Evolutionary conservation across 2,329 filamentous ascomycete species (phyloP).

Genomic region (Colletotrichum euphorbiae): DNA sequence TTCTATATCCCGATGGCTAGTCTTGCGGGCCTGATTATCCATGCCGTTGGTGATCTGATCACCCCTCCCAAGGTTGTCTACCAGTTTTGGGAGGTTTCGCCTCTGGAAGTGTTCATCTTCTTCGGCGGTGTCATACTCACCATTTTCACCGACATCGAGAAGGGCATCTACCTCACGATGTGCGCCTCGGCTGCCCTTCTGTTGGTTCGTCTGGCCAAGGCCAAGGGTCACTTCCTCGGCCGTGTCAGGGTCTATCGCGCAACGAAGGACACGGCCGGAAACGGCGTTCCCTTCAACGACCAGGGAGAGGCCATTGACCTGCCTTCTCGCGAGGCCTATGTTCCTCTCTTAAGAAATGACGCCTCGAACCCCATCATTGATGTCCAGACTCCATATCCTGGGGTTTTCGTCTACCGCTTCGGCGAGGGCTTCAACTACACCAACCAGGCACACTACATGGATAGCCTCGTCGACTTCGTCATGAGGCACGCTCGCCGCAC

Average conservation of each 20-base stretch:
- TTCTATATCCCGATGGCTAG: conserved; percentile 82
- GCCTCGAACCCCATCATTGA: conserved; percentile 58
- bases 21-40: conserved; percentile 82
- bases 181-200: conserved; percentile 56
- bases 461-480: conserved; percentile 54
- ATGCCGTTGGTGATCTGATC: conserved; percentile 82
- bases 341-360: conserved; percentile 56
- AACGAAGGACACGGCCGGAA: conserved; percentile 38
- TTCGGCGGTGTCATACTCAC: conserved; percentile 75
- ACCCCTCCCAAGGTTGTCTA: conserved; percentile 79
- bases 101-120: conserved; percentile 80
- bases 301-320: conserved; percentile 35
- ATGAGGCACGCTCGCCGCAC: conserved; percentile 55
- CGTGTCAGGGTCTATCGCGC: conserved; percentile 45
- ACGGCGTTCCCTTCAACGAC: conserved; percentile 40
- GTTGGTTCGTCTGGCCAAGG: conserved; percentile 58
- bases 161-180: conserved; percentile 62
- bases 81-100: conserved; percentile 82
- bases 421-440: conserved; percentile 64
- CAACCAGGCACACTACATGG: conserved; percentile 62
- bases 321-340: conserved; percentile 50
- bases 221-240: conserved; percentile 61
- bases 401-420: conserved; percentile 65
- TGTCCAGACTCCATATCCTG: conserved; percentile 58
- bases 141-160: conserved; percentile 62